These are phyloP conservation scores for Hemisphaericaspora nanyangensis DNA, from an alignment of 805 yeast species.

Conservation along the genomic window DNA sequence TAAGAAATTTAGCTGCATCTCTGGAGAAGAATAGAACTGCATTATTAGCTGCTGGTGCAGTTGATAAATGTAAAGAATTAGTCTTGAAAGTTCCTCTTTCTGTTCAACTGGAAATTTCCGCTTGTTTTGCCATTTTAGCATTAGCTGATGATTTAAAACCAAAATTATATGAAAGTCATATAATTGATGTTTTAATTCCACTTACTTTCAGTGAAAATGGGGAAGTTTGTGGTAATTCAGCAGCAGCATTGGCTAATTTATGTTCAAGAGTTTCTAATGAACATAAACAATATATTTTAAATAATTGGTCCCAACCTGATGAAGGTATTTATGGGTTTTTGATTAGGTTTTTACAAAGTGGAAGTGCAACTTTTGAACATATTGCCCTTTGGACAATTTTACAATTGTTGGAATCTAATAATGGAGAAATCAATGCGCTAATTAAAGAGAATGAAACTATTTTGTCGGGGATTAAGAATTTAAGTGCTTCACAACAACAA, in stretches of 20 bases:
- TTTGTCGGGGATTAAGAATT: slow-evolving; percentile 50
- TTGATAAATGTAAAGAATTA: slow-evolving; percentile 83
- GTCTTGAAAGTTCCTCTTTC: slow-evolving; percentile 83
- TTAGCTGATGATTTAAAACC: slow-evolving; percentile 91
- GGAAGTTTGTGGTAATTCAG: slow-evolving; percentile 97
- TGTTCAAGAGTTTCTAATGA: slow-evolving; percentile 82
- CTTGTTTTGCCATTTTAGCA: slow-evolving; percentile 95
- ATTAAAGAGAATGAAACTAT: slow-evolving; percentile 54
- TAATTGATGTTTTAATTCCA: slow-evolving; percentile 86
- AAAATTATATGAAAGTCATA: slow-evolving; percentile 75
- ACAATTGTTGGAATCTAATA: slow-evolving; percentile 86
- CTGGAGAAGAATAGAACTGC: slow-evolving; percentile 90
- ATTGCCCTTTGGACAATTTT: slow-evolving; percentile 96
- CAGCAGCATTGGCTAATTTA: slow-evolving; percentile 95
- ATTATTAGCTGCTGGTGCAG: slow-evolving; percentile 92
- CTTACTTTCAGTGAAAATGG: slow-evolving; percentile 82
- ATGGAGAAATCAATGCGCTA: slow-evolving; percentile 53
- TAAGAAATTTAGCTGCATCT: slow-evolving; percentile 93
- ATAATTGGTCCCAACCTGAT: slow-evolving; percentile 73
- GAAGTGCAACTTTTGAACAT: slow-evolving; percentile 93
- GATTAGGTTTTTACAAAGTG: slow-evolving; percentile 71
- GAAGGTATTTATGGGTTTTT: slow-evolving; percentile 87
- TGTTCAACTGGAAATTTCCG: slow-evolving; percentile 94
- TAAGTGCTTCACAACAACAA: slow-evolving; percentile 38
- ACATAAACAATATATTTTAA: slow-evolving; percentile 68